phyloP scores from a whole-genome alignment of 352 stramenopile genomes.

The Pythium diclinum region DNA sequence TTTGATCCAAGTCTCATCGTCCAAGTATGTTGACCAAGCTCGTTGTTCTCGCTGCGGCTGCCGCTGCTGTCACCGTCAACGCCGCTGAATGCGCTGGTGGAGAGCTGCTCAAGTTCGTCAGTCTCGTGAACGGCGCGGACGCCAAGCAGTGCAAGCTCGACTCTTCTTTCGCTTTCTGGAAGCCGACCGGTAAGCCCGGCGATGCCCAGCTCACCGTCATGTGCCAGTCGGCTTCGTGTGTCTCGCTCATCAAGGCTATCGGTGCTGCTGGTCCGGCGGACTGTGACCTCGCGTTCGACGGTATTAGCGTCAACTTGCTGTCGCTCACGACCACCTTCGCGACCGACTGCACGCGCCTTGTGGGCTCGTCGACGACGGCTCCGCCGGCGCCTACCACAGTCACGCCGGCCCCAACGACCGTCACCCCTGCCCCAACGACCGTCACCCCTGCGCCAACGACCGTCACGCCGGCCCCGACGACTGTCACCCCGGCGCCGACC shows the following conservation, averaged over 20 bases:
- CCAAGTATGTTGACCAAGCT: not conserved
- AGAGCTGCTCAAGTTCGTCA: not conserved
- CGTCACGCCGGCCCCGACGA: not conserved
- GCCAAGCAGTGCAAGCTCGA: slow-evolving; percentile 20
- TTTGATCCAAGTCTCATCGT: not conserved
- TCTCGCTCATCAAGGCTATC: not conserved
- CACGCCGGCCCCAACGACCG: not conserved
- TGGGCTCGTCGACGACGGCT: not conserved
- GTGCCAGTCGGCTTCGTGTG: slow-evolving; percentile 28
- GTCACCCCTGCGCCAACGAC: not conserved
- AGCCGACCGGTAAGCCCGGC: slow-evolving; percentile 27
- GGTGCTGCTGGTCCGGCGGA: not conserved
- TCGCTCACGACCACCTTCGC: not conserved
- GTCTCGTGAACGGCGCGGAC: not conserved
- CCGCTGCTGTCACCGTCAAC: not conserved
- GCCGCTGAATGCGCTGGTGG: not conserved
- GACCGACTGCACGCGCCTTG: not conserved
- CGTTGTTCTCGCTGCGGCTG: not conserved
- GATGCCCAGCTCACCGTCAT: slow-evolving; percentile 29
- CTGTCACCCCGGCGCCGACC: not conserved
- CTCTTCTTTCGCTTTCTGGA: slow-evolving; percentile 34
- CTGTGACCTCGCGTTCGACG: not conserved
- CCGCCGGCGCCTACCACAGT: not conserved
- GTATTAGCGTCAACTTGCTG: not conserved
- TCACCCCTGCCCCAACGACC: not conserved